Base-by-base conservation (phyloP, 176 grass and related monocot species). In the Zea mays region DNA sequence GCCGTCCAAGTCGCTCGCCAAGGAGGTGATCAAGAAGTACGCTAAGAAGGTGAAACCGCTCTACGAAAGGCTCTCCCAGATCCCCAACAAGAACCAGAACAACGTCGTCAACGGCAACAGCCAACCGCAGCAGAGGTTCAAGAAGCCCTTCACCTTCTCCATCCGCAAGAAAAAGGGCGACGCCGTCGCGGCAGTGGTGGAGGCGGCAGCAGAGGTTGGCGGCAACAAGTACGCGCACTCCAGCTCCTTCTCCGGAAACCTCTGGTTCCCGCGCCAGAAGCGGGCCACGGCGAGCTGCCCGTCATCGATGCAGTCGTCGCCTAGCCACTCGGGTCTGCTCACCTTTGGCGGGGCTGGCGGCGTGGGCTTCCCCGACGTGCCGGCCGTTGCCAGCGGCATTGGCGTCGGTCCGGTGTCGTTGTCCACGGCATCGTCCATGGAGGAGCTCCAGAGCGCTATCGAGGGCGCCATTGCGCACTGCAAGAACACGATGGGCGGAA, bases 391-490 rank as follows among this genome's bases (percentile, higher is more conserved):
- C 16, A 15, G 65, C 43, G 27, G 78, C 76, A 73, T 83, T 67
- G 72, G 81, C 56, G 12, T 76, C 56, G 77, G 57, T 2, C 80
- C 74, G 36, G 84, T 90, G 19, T 88, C 90, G 42, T 67, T 91
- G 11, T 90, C 90, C 13, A 83, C 87, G 45, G 77, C 90, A 33
- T 92, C 92, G 17, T 95, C 92, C 67, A 98, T 98, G 92, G 90
- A 95, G 75, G 96, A 98, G 80, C 87, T 98, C 39, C 92, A 98
- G 65, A 92, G 90, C 79, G 92, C 96, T 36, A 98, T 98, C 71
- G 86, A 98, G 79, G 92, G 92, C 6, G 92, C 96, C 92, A 95
- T 98, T 62, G 92, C 92, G 41, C 96, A 98, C 84, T 98, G 96
- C 82, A 98, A 98, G 85, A 95, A 86, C 88, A 92, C 96, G 0